phyloP scores from a whole-genome alignment of 1,284 basidiomycete genomes.

The Entoloma clypeatum region DNA sequence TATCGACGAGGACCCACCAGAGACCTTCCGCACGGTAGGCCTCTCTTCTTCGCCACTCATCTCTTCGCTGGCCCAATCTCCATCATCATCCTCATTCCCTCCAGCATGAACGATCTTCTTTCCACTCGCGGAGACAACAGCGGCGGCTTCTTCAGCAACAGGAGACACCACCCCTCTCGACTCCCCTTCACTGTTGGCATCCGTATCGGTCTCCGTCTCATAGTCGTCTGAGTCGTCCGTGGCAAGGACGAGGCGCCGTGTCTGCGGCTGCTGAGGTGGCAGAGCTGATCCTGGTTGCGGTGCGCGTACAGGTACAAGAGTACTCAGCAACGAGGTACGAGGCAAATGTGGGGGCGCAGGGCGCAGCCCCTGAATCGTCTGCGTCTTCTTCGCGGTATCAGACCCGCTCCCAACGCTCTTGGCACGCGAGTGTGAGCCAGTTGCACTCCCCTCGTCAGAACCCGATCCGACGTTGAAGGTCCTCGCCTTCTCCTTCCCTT shows the following conservation, averaged over 20 bases:
- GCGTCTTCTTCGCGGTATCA: slow-evolving; percentile 18
- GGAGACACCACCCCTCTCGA: slow-evolving; percentile 37
- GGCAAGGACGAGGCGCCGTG: slow-evolving; percentile 27
- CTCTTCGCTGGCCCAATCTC: slow-evolving; percentile 55
- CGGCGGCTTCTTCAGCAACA: no score
- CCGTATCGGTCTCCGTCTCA: slow-evolving; percentile 40
- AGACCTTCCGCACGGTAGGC: slow-evolving; percentile 23
- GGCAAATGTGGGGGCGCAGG: no score
- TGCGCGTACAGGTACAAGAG: no score
- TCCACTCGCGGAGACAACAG: no score
- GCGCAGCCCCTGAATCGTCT: slow-evolving; percentile 8
- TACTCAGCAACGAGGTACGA: no score
- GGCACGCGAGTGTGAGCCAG: no score
- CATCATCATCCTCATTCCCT: slow-evolving; percentile 46
- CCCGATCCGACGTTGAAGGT: slow-evolving; percentile 57
- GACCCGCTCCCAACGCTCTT: slow-evolving; percentile 43
- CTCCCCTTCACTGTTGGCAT: slow-evolving; percentile 30
- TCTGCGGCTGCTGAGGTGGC: slow-evolving; percentile 17
- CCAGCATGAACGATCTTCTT: no score
- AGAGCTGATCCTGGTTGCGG: no score
- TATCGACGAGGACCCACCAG: slow-evolving; percentile 2
- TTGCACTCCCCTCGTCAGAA: slow-evolving; percentile 36
- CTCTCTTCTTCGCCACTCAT: slow-evolving; percentile 37
- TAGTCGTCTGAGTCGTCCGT: slow-evolving; percentile 34
- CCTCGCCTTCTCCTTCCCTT: slow-evolving; percentile 29